A percentile compares a stretch with the other conserved stretches of the same genome.
Conservation (phyloP, 192 early-diverging fungal genomes). For the Coemansia sp. region DNA sequence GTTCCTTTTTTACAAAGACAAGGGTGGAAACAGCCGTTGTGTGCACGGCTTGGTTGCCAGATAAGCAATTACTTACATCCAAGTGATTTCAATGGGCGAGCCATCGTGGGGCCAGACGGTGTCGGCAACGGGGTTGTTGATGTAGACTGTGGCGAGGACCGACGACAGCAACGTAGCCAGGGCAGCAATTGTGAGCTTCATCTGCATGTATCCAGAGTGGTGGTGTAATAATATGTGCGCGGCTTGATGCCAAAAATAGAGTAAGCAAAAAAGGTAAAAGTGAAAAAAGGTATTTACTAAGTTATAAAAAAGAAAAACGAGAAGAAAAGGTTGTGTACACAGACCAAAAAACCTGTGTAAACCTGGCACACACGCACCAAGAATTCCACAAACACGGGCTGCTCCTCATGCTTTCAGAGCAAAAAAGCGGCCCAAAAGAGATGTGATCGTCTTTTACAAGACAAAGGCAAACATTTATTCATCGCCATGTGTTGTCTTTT, state of each 20-base stretch:
- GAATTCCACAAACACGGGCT: not conserved
- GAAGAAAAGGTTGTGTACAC: no score
- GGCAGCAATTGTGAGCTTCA: constrained; percentile 40
- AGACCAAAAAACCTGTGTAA: constrained; percentile 2
- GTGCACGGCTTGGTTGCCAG: not conserved
- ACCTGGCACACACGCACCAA: not conserved
- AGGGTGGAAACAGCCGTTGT: not conserved
- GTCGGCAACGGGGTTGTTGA: constrained; percentile 47
- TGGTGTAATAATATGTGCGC: constrained; percentile 7
- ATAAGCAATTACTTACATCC: constrained; percentile 45
- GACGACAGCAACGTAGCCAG: constrained; percentile 34
- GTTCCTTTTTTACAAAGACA: no score
- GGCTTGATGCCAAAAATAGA: constrained; percentile 1
- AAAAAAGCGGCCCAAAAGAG: no score
- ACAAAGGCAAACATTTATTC: no score
- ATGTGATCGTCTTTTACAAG: no score
- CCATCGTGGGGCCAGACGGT: constrained; percentile 32
- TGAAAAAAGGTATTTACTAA: not conserved
- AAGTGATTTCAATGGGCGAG: constrained; percentile 29
- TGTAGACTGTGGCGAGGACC: constrained; percentile 36
- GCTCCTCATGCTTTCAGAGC: no score
- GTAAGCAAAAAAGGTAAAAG: not conserved
- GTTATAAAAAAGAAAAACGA: not conserved
- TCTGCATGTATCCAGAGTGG: constrained; percentile 14
- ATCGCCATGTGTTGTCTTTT: no score